Evolutionary conservation across 2,329 filamentous ascomycete genomes (phyloP).

Genomic region (Ophiostoma australiae): DNA sequence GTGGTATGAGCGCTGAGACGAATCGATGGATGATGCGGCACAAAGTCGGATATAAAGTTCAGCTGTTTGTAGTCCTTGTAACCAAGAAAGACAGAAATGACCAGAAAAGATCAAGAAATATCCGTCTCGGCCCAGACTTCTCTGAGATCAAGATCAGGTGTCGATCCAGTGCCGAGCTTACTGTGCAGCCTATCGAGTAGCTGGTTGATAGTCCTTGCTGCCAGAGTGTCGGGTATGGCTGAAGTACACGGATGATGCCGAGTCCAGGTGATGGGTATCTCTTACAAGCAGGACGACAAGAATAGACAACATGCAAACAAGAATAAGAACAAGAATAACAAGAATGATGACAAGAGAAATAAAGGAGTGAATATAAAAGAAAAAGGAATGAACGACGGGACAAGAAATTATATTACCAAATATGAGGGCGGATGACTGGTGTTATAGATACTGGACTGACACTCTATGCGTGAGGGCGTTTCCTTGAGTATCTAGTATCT

Average conservation of each 20-base stretch:
- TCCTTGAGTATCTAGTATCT: not conserved
- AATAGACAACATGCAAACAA: not conserved
- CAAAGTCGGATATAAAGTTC: not conserved
- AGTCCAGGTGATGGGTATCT: not conserved
- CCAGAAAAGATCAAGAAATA: not conserved
- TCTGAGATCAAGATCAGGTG: not conserved
- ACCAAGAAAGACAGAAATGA: not conserved
- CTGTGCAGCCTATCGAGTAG: not conserved
- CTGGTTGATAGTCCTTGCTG: not conserved
- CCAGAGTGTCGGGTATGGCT: not conserved
- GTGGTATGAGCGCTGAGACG: not conserved
- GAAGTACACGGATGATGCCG: not conserved
- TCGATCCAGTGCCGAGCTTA: not conserved
- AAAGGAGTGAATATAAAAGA: not conserved
- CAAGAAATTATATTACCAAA: slow-evolving; percentile 7
- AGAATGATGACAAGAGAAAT: not conserved
- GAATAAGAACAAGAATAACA: not conserved
- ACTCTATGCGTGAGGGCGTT: not conserved
- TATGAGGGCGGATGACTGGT: not conserved
- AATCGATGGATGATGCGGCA: not conserved
- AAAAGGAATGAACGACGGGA: not conserved
- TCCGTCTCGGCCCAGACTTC: not conserved
- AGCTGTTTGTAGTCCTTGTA: not conserved
- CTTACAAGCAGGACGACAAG: not conserved
- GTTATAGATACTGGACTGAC: not conserved